A percentile compares a stretch with the other conserved stretches of the same genome.
phyloP scores from a whole-genome alignment of 345 rosid genomes.

The Eucalyptus microcorys region DNA sequence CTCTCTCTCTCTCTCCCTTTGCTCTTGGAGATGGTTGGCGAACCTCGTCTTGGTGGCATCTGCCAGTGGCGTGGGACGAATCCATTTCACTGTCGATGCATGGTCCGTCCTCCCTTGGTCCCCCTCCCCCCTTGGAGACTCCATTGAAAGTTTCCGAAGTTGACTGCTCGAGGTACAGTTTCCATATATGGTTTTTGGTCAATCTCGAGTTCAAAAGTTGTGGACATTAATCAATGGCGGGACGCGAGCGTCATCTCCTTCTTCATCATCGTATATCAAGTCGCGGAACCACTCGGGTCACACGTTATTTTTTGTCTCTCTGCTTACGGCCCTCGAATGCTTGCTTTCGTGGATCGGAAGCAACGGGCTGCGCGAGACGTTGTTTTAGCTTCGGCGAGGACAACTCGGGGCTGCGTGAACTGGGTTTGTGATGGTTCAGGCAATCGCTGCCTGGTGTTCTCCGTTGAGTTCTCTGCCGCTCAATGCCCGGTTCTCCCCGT shows the following conservation, averaged over 20 bases:
- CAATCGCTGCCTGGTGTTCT: not conserved
- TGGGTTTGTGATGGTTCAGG: not conserved
- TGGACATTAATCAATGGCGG: not conserved
- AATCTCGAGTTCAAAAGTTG: not conserved
- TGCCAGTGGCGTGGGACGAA: not conserved
- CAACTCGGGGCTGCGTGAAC: not conserved
- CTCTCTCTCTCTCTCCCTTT: not conserved
- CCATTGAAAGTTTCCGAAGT: not conserved
- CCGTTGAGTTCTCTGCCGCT: not conserved
- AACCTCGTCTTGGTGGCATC: not conserved
- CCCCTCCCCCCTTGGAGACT: not conserved
- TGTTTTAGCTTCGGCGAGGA: not conserved
- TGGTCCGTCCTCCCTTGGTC: not conserved
- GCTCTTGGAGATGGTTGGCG: not conserved
- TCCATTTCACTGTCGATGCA: not conserved
- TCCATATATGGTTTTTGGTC: not conserved
- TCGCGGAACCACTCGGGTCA: not conserved
- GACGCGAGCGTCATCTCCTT: not conserved
- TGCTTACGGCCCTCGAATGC: not conserved
- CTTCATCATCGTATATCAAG: not conserved
- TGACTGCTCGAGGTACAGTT: not conserved
- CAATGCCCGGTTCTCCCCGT: not conserved
- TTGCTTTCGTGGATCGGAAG: not conserved
- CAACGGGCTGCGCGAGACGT: not conserved
- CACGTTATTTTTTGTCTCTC: not conserved